Base-by-base conservation (phyloP, 2,329 filamentous ascomycete genomes). In the Trichophyton schoenleinii region DNA sequence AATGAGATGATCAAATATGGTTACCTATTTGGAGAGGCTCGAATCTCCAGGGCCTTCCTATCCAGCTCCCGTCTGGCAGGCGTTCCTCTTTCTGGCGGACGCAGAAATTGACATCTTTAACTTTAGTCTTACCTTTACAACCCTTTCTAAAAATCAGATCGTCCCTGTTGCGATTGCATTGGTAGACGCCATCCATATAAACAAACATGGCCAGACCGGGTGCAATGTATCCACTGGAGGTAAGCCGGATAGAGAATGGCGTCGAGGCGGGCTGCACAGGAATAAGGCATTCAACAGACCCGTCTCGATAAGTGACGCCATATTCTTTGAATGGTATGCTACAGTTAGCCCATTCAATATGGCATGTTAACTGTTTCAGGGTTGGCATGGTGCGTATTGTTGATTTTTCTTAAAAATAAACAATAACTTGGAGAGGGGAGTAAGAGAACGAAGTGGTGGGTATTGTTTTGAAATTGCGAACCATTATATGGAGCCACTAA, bases 111-210 rank as follows among this genome's bases (percentile, higher is more conserved):
- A 81, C 70, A 49, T 79, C 67, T 25, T 73, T 71, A 57, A 72
- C 68, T 4, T 68, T 67, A 28, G 66, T 65, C 59, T 63, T 13
- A 3, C 68, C 67, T 22, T 67, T 66, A 18, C 69, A 11, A 1
- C 42, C 55, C 6, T n/a, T 34, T 3, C 44, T 41, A 3, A n/a
- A 28, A 18, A 46, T 31, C 28, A 82, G 65, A 41, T 75, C 70
- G 44, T 74, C 71, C 44, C 77, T 72, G 67, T 81, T 80, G 61
- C 81, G 79, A 63, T 83, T 83, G 70, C 79, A 81, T 66, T 83
- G 81, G 63, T 83, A 83, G 4, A 78, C 69, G 18, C 81, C 81
- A 65, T 83, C 81, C 46, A 83, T 81, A 71, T 77, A 83, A 28
- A 83, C 80, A 63, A 79, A 80, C 68, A 80, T 77, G 1, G 80